Conservation (phyloP, 768 basidiomycete species). For the Phallus indusiatus region DNA sequence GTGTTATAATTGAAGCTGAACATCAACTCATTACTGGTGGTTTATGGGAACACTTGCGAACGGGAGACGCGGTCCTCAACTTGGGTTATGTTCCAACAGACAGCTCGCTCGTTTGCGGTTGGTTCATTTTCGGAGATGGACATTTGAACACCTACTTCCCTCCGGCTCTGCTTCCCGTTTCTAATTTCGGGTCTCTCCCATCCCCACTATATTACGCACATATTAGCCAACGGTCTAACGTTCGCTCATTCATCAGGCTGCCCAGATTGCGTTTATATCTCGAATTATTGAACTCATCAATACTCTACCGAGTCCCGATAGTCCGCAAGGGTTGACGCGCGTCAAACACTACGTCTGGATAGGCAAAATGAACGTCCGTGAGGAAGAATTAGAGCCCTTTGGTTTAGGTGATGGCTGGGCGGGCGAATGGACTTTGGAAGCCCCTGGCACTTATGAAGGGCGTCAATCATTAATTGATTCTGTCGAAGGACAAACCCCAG, state of each 20-base stretch:
- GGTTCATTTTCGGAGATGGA: slow-evolving; percentile 63
- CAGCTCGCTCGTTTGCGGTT: slow-evolving; percentile 26
- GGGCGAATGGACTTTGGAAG: slow-evolving; percentile 75
- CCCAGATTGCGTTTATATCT: neutral
- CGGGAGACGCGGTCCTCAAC: slow-evolving; percentile 73
- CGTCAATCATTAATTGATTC: slow-evolving; percentile 7
- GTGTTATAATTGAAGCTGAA: slow-evolving; percentile 48
- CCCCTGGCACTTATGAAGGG: slow-evolving; percentile 50
- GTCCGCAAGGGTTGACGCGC: slow-evolving; percentile 47
- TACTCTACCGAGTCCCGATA: slow-evolving; percentile 53
- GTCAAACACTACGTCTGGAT: slow-evolving; percentile 62
- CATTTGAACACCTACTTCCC: slow-evolving; percentile 53
- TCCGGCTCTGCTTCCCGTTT: slow-evolving; percentile 40
- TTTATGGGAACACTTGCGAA: slow-evolving; percentile 67
- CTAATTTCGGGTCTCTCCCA: slow-evolving; percentile 44
- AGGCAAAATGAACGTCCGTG: slow-evolving; percentile 35
- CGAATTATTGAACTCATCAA: neutral
- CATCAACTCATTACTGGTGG: slow-evolving; percentile 57
- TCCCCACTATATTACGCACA: slow-evolving; percentile 73
- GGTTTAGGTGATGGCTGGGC: slow-evolving; percentile 60
- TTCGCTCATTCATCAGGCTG: neutral
- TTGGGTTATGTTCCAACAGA: slow-evolving; percentile 60
- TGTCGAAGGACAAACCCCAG: slow-evolving; percentile 2
- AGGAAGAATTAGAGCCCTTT: slow-evolving; percentile 22
- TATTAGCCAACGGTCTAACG: slow-evolving; percentile 25